Base-by-base conservation (phyloP, 495 filamentous ascomycete genomes). In the Acidiella bohemica region DNA sequence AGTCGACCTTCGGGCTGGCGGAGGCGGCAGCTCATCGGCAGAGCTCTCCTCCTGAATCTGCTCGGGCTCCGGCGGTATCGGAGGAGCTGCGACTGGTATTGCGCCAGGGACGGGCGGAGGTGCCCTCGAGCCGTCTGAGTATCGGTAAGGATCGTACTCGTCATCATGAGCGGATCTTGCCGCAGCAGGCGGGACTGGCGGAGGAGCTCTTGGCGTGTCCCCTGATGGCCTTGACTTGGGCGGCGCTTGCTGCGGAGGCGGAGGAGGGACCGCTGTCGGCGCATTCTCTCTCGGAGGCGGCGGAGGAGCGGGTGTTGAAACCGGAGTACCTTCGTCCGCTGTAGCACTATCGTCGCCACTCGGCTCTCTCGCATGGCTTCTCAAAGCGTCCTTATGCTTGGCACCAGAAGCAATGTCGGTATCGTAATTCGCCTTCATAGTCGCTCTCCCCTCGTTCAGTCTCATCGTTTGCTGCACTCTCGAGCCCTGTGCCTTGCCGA, bases 341-440 rank as follows among this genome's bases (percentile, higher is more conserved):
- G 59, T 65, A 5, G 57, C 65, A 36, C 61, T 70, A 28, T 75
- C 75, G 45, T 76, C 73, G 46, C 80, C 58, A 59, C 80, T 88
- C 17, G 79, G 75, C 27, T 86, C 84, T 31, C 77, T 72, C 22
- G 72, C 76, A 60, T 93, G 84, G 14, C 82, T 57, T 52, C 84
- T 92, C 40, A 96, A 58, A 3, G 90, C 88, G 63, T 94, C 90
- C 60, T 92, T 90, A 56, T 90, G 81, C 28, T 80, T 80, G 8
- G 75, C 85, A 21, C 84, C 78, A 31, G 92, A 81, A 1, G 81
- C 87, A 49, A 97, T 95, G 58, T 96, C 90, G 27, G 90, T 97
- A 50, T 96, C 90, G 57, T 97, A 96, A 55, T 96, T n/a, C 90
- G 14, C 87, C 90, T 58, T 97, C 90, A 55, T 96, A 96, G 58